These are phyloP conservation scores for Salicornia ramosissima DNA, from an alignment of 148 eudicot species.

Conservation along the genomic window DNA sequence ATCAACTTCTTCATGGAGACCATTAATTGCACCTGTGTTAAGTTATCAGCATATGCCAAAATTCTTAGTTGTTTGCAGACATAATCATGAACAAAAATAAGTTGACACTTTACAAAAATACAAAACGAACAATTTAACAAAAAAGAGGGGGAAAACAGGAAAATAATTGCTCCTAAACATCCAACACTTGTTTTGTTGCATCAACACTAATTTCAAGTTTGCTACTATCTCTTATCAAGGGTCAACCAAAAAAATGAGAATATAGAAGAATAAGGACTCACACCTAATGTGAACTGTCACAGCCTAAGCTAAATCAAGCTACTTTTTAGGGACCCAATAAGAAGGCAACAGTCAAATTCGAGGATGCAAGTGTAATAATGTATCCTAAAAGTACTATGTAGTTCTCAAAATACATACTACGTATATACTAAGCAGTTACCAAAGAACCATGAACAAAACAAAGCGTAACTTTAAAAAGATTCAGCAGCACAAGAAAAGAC, in stretches of 20 bases:
- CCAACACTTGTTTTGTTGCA: background rate
- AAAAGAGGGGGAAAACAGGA: background rate
- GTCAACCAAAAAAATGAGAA: background rate
- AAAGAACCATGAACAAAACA: background rate
- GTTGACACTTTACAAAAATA: background rate
- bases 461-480: too few species aligned
- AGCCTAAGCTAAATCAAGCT: background rate
- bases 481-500: too few species aligned
- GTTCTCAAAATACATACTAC: too few species aligned
- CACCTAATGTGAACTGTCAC: background rate
- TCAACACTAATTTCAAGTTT: conserved; percentile 4
- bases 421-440: too few species aligned
- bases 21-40: conserved; percentile 72
- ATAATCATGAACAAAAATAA: background rate
- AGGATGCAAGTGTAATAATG: background rate
- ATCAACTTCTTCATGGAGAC: conserved; percentile 69
- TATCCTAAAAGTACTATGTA: background rate
- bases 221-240: background rate
- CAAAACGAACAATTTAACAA: background rate
- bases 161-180: background rate
- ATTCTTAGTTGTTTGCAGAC: background rate
- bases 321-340: background rate
- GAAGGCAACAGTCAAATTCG: background rate
- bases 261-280: background rate
- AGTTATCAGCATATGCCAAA: background rate